phyloP scores from a whole-genome alignment of 495 filamentous ascomycete genomes.

The Aspergillus campestris region DNA sequence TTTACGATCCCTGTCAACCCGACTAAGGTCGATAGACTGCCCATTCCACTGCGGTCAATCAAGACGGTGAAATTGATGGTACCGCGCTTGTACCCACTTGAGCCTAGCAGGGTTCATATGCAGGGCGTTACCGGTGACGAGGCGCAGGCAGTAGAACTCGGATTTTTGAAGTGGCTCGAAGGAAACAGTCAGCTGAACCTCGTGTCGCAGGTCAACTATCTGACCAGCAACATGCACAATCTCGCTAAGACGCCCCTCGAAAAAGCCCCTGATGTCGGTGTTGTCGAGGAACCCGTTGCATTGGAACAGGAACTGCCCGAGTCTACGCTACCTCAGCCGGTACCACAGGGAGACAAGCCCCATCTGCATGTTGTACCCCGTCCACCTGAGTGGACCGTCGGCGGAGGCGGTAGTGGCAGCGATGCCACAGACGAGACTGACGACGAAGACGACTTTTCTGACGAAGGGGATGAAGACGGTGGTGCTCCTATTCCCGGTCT shows the following conservation, averaged over 20 bases:
- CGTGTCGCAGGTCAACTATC: constrained; percentile 68
- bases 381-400: constrained; percentile 69
- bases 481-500: constrained; percentile 28
- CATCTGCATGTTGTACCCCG: constrained; percentile 73
- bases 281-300: not conserved
- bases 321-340: constrained; percentile 6
- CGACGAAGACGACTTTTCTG: constrained; percentile 35
- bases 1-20: constrained; percentile 71
- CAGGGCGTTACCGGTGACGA: constrained; percentile 53
- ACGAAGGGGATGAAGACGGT: constrained; percentile 42
- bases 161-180: constrained; percentile 52
- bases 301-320: constrained; percentile 10
- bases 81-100: constrained; percentile 64
- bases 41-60: constrained; percentile 51
- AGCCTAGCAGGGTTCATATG: constrained; percentile 58
- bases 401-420: constrained; percentile 30
- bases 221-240: constrained; percentile 63
- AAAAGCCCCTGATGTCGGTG: constrained; percentile 12
- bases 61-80: constrained; percentile 61
- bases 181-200: constrained; percentile 54
- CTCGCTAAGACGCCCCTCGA: constrained; percentile 49
- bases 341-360: constrained; percentile 36
- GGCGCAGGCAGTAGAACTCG: constrained; percentile 51
- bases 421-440: constrained; percentile 26
- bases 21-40: constrained; percentile 51